phyloP scores from a whole-genome alignment of 371 early-diverging fungal genomes.

The Mortierella sp. region DNA sequence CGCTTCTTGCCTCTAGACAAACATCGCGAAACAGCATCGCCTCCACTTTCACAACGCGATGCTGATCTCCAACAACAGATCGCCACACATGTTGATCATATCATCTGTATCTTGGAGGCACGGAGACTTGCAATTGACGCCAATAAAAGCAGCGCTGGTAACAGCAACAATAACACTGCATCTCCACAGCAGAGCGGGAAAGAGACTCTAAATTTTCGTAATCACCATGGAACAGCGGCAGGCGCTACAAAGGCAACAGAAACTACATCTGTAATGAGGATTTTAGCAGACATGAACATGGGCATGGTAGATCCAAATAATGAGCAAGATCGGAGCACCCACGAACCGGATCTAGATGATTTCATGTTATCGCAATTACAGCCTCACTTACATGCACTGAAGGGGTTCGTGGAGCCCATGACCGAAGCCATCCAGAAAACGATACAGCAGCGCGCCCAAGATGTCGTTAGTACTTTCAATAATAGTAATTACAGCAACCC shows the following conservation, averaged over 20 bases:
- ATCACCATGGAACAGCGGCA: background rate
- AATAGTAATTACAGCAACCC: background rate
- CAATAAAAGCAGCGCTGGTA: background rate
- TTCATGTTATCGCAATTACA: constrained; percentile 30
- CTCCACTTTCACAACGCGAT: background rate
- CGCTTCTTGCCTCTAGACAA: constrained; percentile 43
- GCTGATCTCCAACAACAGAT: constrained; percentile 33
- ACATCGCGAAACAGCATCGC: background rate
- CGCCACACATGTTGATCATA: constrained; percentile 34
- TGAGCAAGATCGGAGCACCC: background rate
- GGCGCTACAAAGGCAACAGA: background rate
- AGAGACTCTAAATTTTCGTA: background rate
- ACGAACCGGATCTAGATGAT: constrained; percentile 17
- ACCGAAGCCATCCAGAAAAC: constrained; percentile 20
- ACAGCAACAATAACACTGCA: background rate
- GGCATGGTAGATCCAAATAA: background rate
- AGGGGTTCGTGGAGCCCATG: constrained; percentile 18
- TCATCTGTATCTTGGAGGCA: constrained; percentile 33
- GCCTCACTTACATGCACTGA: constrained; percentile 32
- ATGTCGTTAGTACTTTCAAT: constrained; percentile 7
- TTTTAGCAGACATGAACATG: constrained; percentile 1
- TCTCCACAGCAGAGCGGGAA: background rate
- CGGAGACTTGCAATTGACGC: constrained; percentile 8
- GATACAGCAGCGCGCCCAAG: constrained; percentile 18
- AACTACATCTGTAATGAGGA: background rate